Base-by-base conservation (phyloP, 495 filamentous ascomycete species). In the Tuber calosporum region DNA sequence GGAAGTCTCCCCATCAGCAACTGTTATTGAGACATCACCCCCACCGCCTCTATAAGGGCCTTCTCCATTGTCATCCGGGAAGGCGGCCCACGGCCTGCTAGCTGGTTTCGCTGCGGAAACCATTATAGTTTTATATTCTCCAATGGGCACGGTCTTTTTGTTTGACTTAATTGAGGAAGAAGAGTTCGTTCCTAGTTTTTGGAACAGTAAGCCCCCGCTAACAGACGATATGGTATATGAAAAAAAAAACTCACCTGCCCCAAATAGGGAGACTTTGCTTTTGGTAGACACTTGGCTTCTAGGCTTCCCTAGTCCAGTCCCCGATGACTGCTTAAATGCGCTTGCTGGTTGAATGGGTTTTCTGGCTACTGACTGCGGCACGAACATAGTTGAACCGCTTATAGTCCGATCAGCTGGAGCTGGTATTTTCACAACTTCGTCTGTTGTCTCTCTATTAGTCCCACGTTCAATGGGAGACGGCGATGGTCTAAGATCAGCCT, bases 91-190 rank as follows among this genome's bases (percentile, higher is more conserved):
- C 22, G 75, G 75, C 20, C 45, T 78, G 34, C 71, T 74, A 45
- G 69, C 72, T 40, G 79, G 79, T 43, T 75, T 72, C n/a, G 73
- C 69, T 40, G 73, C 42, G 22, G 72, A 70, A 37, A 81, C 68
- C 79, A 81, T 81, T 67, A 81, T 81, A 6, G 79, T 78, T 67
- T 80, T 79, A 40, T 81, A 81, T 77, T 81, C 79, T 26, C 73
- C 73, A 26, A 73, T 30, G 5, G 66, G 13, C 43, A 72, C 70
- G 66, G 73, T 15, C 66, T 75, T 80, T 68, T 70, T 74, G 4
- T 41, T 67, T 15, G 62, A 42, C 67, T 71, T 78, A 62, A 40
- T 74, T 45, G 74, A 58, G 62, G 72, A 9, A 34, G 76, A 66
- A 19, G 77, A 66, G 30, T 72, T 78, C 67, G 76, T 68, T 36